Evolutionary conservation across 495 filamentous ascomycete genomes (phyloP).

Genomic region (Xylaria flabelliformis): DNA sequence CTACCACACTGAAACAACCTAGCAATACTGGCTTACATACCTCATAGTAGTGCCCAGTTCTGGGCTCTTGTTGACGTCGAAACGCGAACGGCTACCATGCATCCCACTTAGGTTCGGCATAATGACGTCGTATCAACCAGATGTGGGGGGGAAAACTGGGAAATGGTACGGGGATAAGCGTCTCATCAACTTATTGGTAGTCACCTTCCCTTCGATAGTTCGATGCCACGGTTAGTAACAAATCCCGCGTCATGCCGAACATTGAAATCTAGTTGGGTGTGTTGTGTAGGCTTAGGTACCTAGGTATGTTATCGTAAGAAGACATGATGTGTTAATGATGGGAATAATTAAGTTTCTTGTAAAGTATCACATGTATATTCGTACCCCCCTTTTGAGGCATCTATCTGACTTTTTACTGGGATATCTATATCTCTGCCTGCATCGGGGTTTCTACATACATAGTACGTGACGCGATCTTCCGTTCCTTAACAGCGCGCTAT

Average conservation of each 20-base stretch:
- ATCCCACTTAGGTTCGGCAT: too few species aligned
- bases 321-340: too few species aligned
- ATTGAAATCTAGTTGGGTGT: conserved; percentile 24
- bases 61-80: too few species aligned
- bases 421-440: not conserved
- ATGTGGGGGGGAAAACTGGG: not conserved
- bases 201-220: too few species aligned
- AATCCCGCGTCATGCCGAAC: not conserved
- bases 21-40: too few species aligned
- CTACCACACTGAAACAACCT: too few species aligned
- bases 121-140: not conserved
- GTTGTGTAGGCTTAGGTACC: not conserved
- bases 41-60: too few species aligned
- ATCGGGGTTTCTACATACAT: not conserved
- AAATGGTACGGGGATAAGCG: not conserved
- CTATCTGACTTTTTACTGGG: not conserved
- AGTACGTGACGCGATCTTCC: not conserved
- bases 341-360: not conserved
- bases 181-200: not conserved
- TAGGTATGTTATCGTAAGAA: not conserved
- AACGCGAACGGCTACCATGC: too few species aligned
- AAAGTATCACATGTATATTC: not conserved
- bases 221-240: not conserved
- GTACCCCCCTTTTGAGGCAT: too few species aligned
- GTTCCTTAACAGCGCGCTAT: not conserved